A percentile compares a stretch with the other conserved stretches of the same genome.
Evolutionary conservation across 78 protist genomes (phyloP).

Genomic region (Speleostelium caveatum): DNA sequence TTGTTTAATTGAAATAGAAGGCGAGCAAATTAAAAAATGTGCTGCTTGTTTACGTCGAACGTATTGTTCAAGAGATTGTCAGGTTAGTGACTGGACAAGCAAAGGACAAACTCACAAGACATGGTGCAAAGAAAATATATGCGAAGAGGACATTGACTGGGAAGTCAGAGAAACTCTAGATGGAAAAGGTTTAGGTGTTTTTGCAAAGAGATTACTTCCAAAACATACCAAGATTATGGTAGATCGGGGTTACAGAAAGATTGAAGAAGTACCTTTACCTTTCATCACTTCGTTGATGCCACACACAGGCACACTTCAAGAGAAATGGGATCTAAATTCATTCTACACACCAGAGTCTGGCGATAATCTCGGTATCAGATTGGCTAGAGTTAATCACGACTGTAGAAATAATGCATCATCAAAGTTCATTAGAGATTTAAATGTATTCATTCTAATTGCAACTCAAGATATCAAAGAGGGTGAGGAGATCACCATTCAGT

Average conservation of each 20-base stretch:
- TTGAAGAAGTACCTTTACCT: slow-evolving; percentile 14
- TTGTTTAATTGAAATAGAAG: slow-evolving; percentile 10
- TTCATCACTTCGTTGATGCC: slow-evolving; percentile 36
- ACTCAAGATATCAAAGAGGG: slow-evolving; percentile 22
- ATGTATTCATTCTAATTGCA: slow-evolving; percentile 18
- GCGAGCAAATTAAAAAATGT: slow-evolving; percentile 26
- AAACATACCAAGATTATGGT: slow-evolving; percentile 46
- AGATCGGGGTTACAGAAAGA: slow-evolving; percentile 22
- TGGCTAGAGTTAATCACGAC: slow-evolving; percentile 49
- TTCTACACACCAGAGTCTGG: slow-evolving; percentile 37
- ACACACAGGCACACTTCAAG: slow-evolving; percentile 13
- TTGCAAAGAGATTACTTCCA: slow-evolving; percentile 23
- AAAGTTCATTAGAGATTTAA: slow-evolving; percentile 30
- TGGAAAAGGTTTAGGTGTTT: slow-evolving; percentile 37
- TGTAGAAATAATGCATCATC: slow-evolving; percentile 47
- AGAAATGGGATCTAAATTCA: slow-evolving; percentile 38
- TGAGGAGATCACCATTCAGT: slow-evolving; percentile 39
- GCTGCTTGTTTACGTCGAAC: slow-evolving; percentile 25
- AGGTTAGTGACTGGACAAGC: slow-evolving; percentile 20
- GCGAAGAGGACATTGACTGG: slow-evolving; percentile 53
- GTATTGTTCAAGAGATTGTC: slow-evolving; percentile 38
- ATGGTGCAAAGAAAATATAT: slow-evolving; percentile 35
- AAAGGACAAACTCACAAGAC: slow-evolving; percentile 20
- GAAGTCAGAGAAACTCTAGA: slow-evolving; percentile 10
- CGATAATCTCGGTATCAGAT: slow-evolving; percentile 39